Evolutionary conservation across 129 eudicot genomes (phyloP).

Genomic region (Gnaphalium uliginosum): DNA sequence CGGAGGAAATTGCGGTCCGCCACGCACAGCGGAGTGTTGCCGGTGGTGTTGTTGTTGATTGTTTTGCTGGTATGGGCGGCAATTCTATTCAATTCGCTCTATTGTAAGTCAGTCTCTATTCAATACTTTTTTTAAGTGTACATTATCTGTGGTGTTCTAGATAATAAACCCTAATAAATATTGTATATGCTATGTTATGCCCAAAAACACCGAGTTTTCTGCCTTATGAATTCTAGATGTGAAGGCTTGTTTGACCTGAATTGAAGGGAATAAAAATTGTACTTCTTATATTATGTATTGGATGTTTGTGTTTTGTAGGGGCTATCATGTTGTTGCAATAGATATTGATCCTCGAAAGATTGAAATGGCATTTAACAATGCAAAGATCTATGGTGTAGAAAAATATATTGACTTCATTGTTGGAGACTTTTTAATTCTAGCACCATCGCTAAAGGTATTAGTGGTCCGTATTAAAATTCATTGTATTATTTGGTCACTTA

Average conservation of each 20-base stretch:
- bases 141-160: background rate
- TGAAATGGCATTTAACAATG: slow-evolving; percentile 61
- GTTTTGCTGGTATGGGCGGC: slow-evolving; percentile 82
- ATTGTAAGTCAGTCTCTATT: slow-evolving; percentile 42
- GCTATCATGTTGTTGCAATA: slow-evolving; percentile 70
- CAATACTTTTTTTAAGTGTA: background rate
- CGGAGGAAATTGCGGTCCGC: slow-evolving; percentile 63
- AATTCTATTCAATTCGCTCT: slow-evolving; percentile 77
- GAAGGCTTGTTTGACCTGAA: slow-evolving; percentile 4
- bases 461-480: background rate
- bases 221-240: slow-evolving; percentile 18
- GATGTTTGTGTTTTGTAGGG: slow-evolving; percentile 39
- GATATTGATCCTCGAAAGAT: slow-evolving; percentile 72
- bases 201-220: background rate
- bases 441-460: slow-evolving; percentile 67
- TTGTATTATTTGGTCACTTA: background rate
- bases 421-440: slow-evolving; percentile 79
- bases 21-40: slow-evolving; percentile 57
- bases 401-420: slow-evolving; percentile 65
- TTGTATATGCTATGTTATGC: background rate
- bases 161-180: background rate
- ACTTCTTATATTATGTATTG: background rate
- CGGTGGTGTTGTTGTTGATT: slow-evolving; percentile 59
- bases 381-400: slow-evolving; percentile 73
- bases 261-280: background rate